Evolutionary conservation across 2,329 filamentous ascomycete genomes (phyloP), one percentile per base, ranked within the genome.

Genomic region (Penicillium occitanis): DNA sequence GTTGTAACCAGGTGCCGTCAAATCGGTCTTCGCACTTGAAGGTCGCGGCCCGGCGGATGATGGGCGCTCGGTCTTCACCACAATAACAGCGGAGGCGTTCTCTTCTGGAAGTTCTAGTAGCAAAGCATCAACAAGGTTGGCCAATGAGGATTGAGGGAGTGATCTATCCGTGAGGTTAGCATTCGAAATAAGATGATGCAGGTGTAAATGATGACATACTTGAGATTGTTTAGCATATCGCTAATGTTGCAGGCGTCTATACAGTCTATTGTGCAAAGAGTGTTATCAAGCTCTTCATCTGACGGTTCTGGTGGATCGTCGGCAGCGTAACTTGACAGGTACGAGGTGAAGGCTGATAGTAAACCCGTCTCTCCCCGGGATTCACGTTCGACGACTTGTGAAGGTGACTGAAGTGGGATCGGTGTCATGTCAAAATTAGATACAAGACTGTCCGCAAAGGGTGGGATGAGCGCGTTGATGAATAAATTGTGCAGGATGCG

Each of bases 221-320:
- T 86, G 69, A 98, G 89, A 73, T 97, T 96, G 13, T 87, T 85
- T 71, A 98, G 89, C 2, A 98, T 88, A 68, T 91, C 88, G 66
- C 89, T 88, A 74, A 98, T 90, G 64, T 90, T 89, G 76, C 95
- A 99, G 53, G 92, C 90, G 71, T 91, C 94, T 50, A 99, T 89
- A 73, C 94, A 99, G 76, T 98, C 95, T 2, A 97, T 91, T 0
- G 95, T 94, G 75, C 91, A 95, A 10, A 99, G 83, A 0, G 95
- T 98, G 75, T 95, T 97, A 73, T 99, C 95, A 35, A 99, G 85
- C 76, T 99, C 95, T 75, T 98, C 94, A 70, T 98, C 93, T 1
- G 95, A 98, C 2, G 95, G 95, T 79, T 99, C 95, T 0, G 95
- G 95, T 13, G 95, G 95, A 74, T 99, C 95, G 77, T 98, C 95